phyloP scores from a whole-genome alignment of 2,329 filamentous ascomycete species.

The Colletotrichum somersetense region DNA sequence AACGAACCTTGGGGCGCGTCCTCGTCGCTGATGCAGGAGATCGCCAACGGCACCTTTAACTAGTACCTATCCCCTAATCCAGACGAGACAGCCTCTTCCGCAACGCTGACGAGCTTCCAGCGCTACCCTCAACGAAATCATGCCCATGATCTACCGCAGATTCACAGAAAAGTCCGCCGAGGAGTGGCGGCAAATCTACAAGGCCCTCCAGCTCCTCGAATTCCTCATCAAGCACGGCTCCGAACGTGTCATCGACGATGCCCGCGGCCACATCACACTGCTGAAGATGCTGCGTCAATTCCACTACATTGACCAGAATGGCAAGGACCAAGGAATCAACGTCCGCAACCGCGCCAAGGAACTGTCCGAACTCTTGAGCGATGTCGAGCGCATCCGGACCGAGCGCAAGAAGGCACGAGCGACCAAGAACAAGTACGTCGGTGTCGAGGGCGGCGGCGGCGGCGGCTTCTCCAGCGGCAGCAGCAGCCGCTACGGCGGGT shows the following conservation, averaged over 20 bases:
- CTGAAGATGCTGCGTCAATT: slow-evolving; percentile 99
- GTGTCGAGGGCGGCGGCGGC: slow-evolving; percentile 86
- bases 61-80: slow-evolving; percentile 71
- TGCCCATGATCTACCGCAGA: slow-evolving; percentile 99
- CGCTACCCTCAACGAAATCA: slow-evolving; percentile 97
- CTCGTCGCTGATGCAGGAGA: slow-evolving; percentile 93
- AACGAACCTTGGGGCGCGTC: slow-evolving; percentile 97
- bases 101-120: slow-evolving; percentile 59
- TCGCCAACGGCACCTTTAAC: slow-evolving; percentile 96
- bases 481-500: slow-evolving; percentile 82
- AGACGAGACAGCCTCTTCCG: neutral
- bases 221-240: slow-evolving; percentile 98
- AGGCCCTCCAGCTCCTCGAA: slow-evolving; percentile 94
- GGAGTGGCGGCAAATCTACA: slow-evolving; percentile 99
- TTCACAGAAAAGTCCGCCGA: slow-evolving; percentile 99
- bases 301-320: slow-evolving; percentile 95
- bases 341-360: slow-evolving; percentile 97
- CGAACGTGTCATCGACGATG: slow-evolving; percentile 96
- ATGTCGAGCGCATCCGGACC: slow-evolving; percentile 87
- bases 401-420: slow-evolving; percentile 90
- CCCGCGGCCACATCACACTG: slow-evolving; percentile 91
- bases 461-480: slow-evolving; percentile 65
- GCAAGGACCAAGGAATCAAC: slow-evolving; percentile 98
- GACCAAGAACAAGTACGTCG: slow-evolving; percentile 95
- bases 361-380: slow-evolving; percentile 89